Evolutionary conservation across 768 basidiomycete genomes (phyloP).

Genomic region (Lentinula edodes): DNA sequence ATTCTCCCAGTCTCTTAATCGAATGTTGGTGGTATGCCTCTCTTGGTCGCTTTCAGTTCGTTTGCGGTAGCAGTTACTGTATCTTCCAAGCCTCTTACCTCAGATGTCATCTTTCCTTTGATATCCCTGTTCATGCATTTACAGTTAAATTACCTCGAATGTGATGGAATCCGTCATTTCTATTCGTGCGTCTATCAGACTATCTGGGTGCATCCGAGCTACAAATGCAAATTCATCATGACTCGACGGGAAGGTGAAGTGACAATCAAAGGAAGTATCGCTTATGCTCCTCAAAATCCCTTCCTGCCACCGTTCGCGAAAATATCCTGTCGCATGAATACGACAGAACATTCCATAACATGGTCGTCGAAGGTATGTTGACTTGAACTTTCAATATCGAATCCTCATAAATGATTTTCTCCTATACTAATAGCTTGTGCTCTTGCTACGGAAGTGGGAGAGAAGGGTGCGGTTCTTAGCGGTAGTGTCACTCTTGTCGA

Average conservation of each 20-base stretch:
- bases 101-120: constrained; percentile 93
- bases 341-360: constrained; percentile 77
- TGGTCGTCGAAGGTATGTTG: constrained; percentile 68
- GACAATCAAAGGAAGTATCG: constrained; percentile 58
- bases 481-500: constrained; percentile 30
- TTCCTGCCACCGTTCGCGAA: constrained; percentile 80
- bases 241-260: constrained; percentile 68
- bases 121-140: constrained; percentile 87
- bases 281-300: constrained; percentile 86
- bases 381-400: not conserved
- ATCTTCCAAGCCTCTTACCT: constrained; percentile 67
- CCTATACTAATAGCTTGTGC: constrained; percentile 68
- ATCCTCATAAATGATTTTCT: no score
- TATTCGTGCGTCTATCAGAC: constrained; percentile 63
- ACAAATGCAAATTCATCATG: constrained; percentile 84
- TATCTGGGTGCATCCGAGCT: constrained; percentile 81
- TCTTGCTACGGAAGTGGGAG: constrained; percentile 78
- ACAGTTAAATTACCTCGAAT: constrained; percentile 67
- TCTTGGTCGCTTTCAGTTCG: constrained; percentile 78
- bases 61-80: constrained; percentile 67
- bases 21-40: constrained; percentile 57
- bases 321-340: constrained; percentile 89
- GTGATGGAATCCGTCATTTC: constrained; percentile 87
- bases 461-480: constrained; percentile 55
- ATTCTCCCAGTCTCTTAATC: constrained; percentile 44